Base-by-base conservation (phyloP, 495 filamentous ascomycete genomes). In the Hypomontagnella monticulosa region DNA sequence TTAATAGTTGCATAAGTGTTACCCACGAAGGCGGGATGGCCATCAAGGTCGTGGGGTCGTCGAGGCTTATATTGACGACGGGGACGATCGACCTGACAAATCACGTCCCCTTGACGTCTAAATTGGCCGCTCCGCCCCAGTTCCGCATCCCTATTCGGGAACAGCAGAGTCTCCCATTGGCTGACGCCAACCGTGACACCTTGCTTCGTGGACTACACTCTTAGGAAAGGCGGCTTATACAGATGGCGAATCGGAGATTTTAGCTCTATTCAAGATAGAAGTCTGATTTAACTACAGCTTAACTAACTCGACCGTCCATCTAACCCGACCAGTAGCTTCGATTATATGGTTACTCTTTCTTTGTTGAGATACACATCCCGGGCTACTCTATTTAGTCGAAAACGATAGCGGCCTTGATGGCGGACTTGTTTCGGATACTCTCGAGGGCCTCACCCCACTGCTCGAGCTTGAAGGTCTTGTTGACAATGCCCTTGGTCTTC, bases 361-460 rank as follows among this genome's bases (percentile, higher is more conserved):
- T 48, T 20, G 30, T 40, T 44, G 5, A 34, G 10, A 30, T 46
- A 48, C 15, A 47, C 20, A 34, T 12, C 50, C 18, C 43, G 34
- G 20, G 20, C 40, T 41, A 46, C 20, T 20, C 10, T 14, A 37
- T 61, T 65, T 82, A 88, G 62, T 90, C 87, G 58, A 90, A 90
- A 37, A 83, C 82, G 70, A 90, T 90, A 3, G 87, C 87, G 51
- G 87, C 87, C 81, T 90, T 90, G 71, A 93, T 88, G 23, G 87
- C 88, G 41, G 73, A 81, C 82, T 90, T 90, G 76, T 89, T 88
- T 57, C 76, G 76, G 77, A 85, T 85, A 46, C 78, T 78, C 76
- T 84, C 79, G 41, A 85, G 75, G 42, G 80, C 82, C 71, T 85
- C 82, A 20, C 76, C 79, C 75, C 76, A 84, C 54, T 84, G 78